These are phyloP conservation scores for Melampsora americana DNA, from an alignment of 1,284 basidiomycete genomes.

Conservation along the genomic window DNA sequence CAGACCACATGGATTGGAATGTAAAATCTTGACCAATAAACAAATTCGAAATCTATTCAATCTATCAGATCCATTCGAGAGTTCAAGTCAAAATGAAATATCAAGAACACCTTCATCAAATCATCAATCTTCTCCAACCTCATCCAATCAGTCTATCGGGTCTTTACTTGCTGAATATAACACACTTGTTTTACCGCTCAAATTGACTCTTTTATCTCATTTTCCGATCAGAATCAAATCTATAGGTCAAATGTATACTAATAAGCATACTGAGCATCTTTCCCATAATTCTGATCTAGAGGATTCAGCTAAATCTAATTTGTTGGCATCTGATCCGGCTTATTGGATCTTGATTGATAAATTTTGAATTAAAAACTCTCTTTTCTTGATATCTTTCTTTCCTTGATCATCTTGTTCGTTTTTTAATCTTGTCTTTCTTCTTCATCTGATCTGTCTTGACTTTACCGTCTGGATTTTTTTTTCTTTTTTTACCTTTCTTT, in stretches of 20 bases:
- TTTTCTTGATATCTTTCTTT: not conserved
- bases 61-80: not conserved
- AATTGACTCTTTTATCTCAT: not conserved
- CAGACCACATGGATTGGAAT: not conserved
- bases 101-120: not conserved
- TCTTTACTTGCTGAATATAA: not conserved
- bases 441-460: too few relatives aligned
- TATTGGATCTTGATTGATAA: slow-evolving; percentile 5
- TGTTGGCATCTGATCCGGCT: not conserved
- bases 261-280: too few relatives aligned
- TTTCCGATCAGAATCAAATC: not conserved
- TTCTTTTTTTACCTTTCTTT: too few relatives aligned
- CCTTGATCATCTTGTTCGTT: not conserved
- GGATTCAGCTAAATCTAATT: not conserved
- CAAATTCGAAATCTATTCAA: not conserved
- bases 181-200: not conserved
- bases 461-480: too few relatives aligned
- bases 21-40: not conserved
- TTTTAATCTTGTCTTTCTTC: not conserved
- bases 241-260: not conserved
- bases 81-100: not conserved
- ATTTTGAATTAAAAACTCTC: not conserved
- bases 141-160: not conserved
- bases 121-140: not conserved
- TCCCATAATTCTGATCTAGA: not conserved